These are phyloP conservation scores for Pythium diclinum DNA, from an alignment of 352 stramenopile genomes.

Conservation along the genomic window DNA sequence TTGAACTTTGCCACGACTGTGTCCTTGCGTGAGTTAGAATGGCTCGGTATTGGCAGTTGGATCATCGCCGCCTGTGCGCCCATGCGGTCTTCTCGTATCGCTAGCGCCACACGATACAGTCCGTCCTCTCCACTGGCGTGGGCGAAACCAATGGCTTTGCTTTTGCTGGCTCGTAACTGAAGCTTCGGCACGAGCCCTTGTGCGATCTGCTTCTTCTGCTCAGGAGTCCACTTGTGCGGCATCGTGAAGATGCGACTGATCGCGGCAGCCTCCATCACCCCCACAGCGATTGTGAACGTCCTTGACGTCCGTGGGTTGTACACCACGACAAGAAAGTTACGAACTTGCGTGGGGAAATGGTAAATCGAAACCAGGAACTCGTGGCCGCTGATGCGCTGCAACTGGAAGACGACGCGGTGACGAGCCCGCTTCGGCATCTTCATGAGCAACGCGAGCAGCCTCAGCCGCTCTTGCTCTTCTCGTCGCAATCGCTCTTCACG, in stretches of 20 bases:
- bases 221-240: constrained; percentile 41
- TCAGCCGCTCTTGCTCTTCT: constrained; percentile 50
- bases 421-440: constrained; percentile 44
- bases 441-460: constrained; percentile 38
- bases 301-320: constrained; percentile 46
- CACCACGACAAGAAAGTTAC: constrained; percentile 48
- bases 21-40: constrained; percentile 19
- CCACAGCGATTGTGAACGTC: constrained; percentile 38
- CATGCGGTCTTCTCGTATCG: constrained; percentile 32
- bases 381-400: constrained; percentile 34
- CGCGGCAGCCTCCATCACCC: constrained; percentile 41
- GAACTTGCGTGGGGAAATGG: constrained; percentile 51
- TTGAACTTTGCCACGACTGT: constrained; percentile 39
- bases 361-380: constrained; percentile 57
- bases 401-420: constrained; percentile 44
- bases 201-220: constrained; percentile 50
- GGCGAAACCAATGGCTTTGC: not conserved
- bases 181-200: constrained; percentile 34
- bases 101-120: constrained; percentile 36
- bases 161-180: constrained; percentile 24
- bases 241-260: constrained; percentile 38
- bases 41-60: constrained; percentile 20
- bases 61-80: constrained; percentile 28
- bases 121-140: not conserved
- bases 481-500: constrained; percentile 45